A percentile compares a stretch with the other conserved stretches of the same genome.
Conservation (phyloP, 2,329 filamentous ascomycete species). For the Dothistroma pini region DNA sequence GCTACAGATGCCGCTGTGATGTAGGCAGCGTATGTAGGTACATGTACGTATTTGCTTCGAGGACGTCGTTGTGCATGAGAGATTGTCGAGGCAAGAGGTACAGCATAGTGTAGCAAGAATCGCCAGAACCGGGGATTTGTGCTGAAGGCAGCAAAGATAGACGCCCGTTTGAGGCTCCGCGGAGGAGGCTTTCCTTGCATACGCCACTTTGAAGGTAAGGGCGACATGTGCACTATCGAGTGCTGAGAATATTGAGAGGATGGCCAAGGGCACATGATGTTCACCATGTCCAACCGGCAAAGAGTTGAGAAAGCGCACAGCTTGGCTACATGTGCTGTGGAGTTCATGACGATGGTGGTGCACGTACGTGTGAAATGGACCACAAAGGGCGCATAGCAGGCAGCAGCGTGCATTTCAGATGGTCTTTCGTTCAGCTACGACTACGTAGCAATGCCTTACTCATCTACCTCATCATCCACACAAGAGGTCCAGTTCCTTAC, state of each 20-base stretch:
- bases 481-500: not conserved
- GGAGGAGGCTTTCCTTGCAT: not conserved
- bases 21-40: not conserved
- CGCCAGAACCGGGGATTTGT: not conserved
- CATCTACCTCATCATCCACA: not conserved
- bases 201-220: not conserved
- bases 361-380: not conserved
- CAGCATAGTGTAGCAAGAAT: not conserved
- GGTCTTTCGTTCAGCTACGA: not conserved
- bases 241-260: not conserved
- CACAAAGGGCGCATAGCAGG: no score
- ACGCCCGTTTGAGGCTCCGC: conserved; percentile 5
- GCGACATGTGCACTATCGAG: no score
- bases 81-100: not conserved
- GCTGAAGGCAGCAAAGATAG: not conserved
- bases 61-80: not conserved
- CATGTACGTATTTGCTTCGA: not conserved
- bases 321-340: not conserved
- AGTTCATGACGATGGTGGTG: not conserved
- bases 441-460: not conserved
- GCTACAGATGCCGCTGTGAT: not conserved
- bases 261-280: not conserved
- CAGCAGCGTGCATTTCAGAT: not conserved
- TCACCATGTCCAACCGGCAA: not conserved
- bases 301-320: not conserved